Base-by-base conservation (phyloP, 140 eudicot species). In the Oenanthe javanica region DNA sequence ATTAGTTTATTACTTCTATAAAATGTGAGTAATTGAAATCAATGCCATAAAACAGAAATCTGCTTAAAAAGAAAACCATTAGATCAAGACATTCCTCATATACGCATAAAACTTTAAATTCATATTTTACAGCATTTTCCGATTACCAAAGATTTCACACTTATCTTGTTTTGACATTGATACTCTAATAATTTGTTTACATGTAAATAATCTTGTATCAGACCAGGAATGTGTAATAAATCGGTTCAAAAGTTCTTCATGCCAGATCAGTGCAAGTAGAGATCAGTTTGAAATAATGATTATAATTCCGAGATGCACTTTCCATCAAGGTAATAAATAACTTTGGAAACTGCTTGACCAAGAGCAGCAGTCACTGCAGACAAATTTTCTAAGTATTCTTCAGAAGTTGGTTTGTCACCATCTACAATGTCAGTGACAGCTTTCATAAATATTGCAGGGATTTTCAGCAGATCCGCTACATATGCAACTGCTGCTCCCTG, bases 401-500 rank as follows among this genome's bases (percentile, higher is more conserved):
- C 96, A 1, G 92, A 76, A 19, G 91, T 88, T 59, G 92, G 96
- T 71, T 85, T 90, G 74, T 85, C 92, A 49, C 96, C 96, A 79
- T 90, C 96, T 47, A 90, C 89, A 4, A 90, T 88, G 77, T 90
- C 96, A 7, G 96, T 90, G 51, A 90, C 96, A 5, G 90, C 96
- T 79, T 90, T 90, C 15, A 86, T 19, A 66, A 88, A 88, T 54
- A 90, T 85, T 21, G 72, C 89, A 12, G 90, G 92, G 18, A 88
- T 87, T 74, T 88, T 86, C 46, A 90, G 40, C 59, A 90, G 92
- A 78, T 86, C 89, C 10, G 92, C 90, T 50, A 88, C 92, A 67
- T 88, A 88, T 63, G 92, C 92, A 75, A 90, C 77, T 21, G 92
- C 96, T 38, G 92, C 92, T 84, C 92, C 92, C 92, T 90, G 83